Base-by-base conservation (phyloP, 2,329 filamentous ascomycete species). In the Diaporthe batatas region DNA sequence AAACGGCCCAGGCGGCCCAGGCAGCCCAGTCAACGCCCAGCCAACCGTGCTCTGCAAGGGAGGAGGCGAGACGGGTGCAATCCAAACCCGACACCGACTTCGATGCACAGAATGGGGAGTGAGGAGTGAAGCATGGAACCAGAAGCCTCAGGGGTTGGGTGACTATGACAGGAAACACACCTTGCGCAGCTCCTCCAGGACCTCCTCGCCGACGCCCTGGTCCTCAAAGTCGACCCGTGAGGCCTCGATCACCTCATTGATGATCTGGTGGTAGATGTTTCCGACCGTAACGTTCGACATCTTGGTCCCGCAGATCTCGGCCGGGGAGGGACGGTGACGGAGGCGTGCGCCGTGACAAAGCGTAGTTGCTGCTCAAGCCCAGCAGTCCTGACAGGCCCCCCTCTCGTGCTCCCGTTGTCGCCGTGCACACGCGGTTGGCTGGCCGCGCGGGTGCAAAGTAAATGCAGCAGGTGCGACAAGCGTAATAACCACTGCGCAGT, bases 141-240 rank as follows among this genome's bases (percentile, higher is more conserved):
- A 36, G 34, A 36, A 36, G 34, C 51, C 3, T 16, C 25, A 54
- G 44, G 21, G 11, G 57, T 21, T 23, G 32, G 54, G 42, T 32
- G 51, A 25, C n/a, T 47, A 68, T 23, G 51, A 12, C 51, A 34
- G 39, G 49, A 53, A 42, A 73, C 93, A 89, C 87, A 98, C 96
- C 91, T 92, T 89, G 83, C 92, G 92, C 87, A 99, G 87, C 82
- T 98, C 94, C 77, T 96, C 91, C 79, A 99, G 86, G 68, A 96
- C 96, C 78, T 90, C 87, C 82, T 96, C 93, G 79, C 97, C 94
- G 76, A 98, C 93, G 79, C 96, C 96, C 78, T 93, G 94, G 85
- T 99, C 96, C 83, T 99, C 96, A 82, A 99, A 98, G 84, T 98
- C 96, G 80, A 96, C 93, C 80, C 94, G 90, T 80, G 96, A 98